These are phyloP conservation scores for Spathaspora sp. DNA, from an alignment of 805 yeast genomes.

Conservation along the genomic window DNA sequence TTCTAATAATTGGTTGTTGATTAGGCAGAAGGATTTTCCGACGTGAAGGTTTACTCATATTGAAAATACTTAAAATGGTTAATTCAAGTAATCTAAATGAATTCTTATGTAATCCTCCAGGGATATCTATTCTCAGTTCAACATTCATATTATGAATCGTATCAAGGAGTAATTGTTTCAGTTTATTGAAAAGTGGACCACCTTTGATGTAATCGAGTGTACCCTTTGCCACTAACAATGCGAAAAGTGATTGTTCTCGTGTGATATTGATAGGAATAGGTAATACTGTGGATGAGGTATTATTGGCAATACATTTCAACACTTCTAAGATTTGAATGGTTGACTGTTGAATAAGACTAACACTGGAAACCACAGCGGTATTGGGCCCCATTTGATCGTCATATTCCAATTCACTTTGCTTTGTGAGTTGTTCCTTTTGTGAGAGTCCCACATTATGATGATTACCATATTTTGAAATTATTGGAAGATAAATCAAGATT, in stretches of 20 bases:
- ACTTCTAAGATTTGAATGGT: constrained; percentile 57
- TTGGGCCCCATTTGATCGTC: constrained; percentile 27
- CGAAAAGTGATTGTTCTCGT: constrained; percentile 59
- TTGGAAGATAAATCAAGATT: constrained; percentile 39
- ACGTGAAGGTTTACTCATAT: constrained; percentile 20
- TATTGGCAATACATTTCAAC: constrained; percentile 35
- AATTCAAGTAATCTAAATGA: constrained; percentile 55
- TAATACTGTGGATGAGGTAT: constrained; percentile 39
- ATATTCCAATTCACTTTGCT: constrained; percentile 5
- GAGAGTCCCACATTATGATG: constrained; percentile 41
- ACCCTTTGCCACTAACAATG: constrained; percentile 67
- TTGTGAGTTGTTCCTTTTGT: constrained; percentile 29
- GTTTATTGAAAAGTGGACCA: constrained; percentile 73
- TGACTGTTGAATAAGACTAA: constrained; percentile 66
- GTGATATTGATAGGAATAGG: constrained; percentile 65
- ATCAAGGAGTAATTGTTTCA: constrained; percentile 51
- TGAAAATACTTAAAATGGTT: constrained; percentile 58
- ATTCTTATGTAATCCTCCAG: constrained; percentile 59
- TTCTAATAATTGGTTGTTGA: constrained; percentile 16
- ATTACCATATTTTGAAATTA: constrained; percentile 37
- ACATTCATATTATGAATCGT: constrained; percentile 47
- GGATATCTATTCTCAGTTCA: constrained; percentile 50
- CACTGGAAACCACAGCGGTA: constrained; percentile 44
- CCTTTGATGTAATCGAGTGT: constrained; percentile 79
- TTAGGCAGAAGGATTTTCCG: constrained; percentile 10